These are phyloP conservation scores for Corylus avellana DNA, from an alignment of 306 rosid species.

Conservation along the genomic window DNA sequence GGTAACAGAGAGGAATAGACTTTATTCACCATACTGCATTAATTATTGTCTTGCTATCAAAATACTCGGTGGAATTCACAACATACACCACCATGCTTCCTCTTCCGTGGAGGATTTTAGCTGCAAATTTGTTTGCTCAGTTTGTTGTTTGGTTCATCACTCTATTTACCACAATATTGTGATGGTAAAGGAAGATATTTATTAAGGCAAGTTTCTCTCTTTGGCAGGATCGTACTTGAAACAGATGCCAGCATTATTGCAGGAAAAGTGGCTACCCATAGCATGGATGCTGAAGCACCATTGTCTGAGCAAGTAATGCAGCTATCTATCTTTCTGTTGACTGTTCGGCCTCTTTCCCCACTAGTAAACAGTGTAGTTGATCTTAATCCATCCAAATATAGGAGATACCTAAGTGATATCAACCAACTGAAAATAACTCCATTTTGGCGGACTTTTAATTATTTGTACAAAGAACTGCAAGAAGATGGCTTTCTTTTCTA, in stretches of 20 bases:
- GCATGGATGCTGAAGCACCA: constrained; percentile 66
- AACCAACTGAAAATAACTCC: background rate
- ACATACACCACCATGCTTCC: background rate
- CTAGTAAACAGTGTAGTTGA: background rate
- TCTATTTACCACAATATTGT: background rate
- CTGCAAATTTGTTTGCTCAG: background rate
- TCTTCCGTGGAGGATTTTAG: no score
- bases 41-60: background rate
- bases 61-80: background rate
- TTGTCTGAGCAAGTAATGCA: constrained; percentile 84
- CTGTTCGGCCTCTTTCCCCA: background rate
- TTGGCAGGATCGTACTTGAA: constrained; percentile 78
- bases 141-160: background rate
- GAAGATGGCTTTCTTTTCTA: no score
- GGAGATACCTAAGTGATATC: background rate
- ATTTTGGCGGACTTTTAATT: background rate
- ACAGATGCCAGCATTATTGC: constrained; percentile 77
- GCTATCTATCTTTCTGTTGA: constrained; percentile 10
- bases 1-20: background rate
- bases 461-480: background rate
- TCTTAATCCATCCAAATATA: background rate
- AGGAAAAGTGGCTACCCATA: constrained; percentile 90
- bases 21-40: background rate
- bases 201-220: background rate
- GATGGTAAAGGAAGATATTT: background rate